Evolutionary conservation across 495 filamentous ascomycete genomes (phyloP), one percentile per base, ranked within the genome.

Genomic region (Penicillium macrosclerotiorum): DNA sequence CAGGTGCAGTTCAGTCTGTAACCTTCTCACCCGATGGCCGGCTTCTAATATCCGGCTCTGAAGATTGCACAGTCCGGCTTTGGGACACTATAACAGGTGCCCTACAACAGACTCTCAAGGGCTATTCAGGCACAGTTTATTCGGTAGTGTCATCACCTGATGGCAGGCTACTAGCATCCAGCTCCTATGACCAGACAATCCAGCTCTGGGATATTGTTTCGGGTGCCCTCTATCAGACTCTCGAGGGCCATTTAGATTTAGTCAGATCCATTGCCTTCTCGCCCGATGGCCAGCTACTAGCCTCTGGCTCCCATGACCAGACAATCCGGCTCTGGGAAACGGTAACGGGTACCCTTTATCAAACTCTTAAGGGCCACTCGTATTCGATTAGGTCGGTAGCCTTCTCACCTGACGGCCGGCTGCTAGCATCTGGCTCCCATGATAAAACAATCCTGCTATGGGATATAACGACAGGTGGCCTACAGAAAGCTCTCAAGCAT

Each of bases 81-180:
- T 76, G 73, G 1, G 81, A 83, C 40, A 62, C 66, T 19, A 76
- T 7, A 17, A 35, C 33, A 17, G 33, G 33, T 3, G 33, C 33
- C n/a, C 17, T 35, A 3, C 33, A 9, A 7, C 33, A 18, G 33
- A 37, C 34, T 12, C 34, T 37, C 13, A 23, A 38, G 9, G n/a
- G n/a, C n/a, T 1, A 37, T 37, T 37, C 17, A 8, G 35, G 35
- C 17, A 13, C 2, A 17, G 33, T 35, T 35, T 0, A 35, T 3
- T 35, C 33, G n/a, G 33, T 35, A 17, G 33, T 17, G 13, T 35
- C 19, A 2, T 35, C 33, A 13, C 33, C 13, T 8, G 34, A 37
- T 14, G 34, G 34, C 34, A 8, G n/a, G 14, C 34, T 37, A 3
- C 17, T 42, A 27, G 38, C 25, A 23, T 42, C 38, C 17, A 14